These are phyloP conservation scores for Dictyostelium capitatum DNA, from an alignment of 78 protist genomes.

Conservation along the genomic window DNA sequence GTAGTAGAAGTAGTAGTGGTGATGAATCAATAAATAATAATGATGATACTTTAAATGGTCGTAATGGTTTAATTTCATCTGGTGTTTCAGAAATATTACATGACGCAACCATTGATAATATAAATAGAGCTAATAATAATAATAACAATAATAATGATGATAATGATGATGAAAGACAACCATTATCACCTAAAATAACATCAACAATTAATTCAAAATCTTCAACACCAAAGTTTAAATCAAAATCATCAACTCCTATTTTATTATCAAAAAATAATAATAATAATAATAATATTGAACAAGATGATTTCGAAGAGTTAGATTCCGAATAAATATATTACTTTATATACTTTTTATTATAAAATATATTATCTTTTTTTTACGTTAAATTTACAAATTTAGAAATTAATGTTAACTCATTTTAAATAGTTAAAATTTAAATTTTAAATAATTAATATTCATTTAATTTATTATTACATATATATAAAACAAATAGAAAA, in stretches of 20 bases:
- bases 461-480: too few relatives aligned
- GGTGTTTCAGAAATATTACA: background rate
- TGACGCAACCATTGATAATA: background rate
- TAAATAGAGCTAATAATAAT: background rate
- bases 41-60: background rate
- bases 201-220: background rate
- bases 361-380: too few relatives aligned
- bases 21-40: background rate
- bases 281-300: too few relatives aligned
- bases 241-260: background rate
- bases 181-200: background rate
- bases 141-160: background rate
- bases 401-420: too few relatives aligned
- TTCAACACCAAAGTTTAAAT: background rate
- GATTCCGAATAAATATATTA: too few relatives aligned
- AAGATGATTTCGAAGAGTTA: too few relatives aligned
- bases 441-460: too few relatives aligned
- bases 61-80: background rate
- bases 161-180: conserved; percentile 1
- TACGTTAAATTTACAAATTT: too few relatives aligned
- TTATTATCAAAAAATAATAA: background rate
- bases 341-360: too few relatives aligned
- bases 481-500: too few relatives aligned
- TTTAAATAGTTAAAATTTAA: too few relatives aligned
- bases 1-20: background rate